Base-by-base conservation (phyloP, 352 stramenopile species). In the Globisporangium sylvaticum region DNA sequence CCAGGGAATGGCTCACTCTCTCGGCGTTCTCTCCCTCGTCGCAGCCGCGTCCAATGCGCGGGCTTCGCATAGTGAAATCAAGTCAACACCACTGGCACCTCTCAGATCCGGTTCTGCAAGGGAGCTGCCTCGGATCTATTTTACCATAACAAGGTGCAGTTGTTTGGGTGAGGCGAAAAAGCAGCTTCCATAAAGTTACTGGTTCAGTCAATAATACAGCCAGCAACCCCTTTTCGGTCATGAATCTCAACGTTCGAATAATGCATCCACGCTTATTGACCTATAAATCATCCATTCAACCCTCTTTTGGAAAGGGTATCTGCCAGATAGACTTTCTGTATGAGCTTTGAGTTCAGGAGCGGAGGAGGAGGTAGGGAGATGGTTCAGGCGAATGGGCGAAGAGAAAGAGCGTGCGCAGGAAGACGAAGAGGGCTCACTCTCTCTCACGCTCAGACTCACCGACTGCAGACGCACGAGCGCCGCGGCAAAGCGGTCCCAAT, bases 21-120 rank as follows among this genome's bases (percentile, higher is more conserved):
- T 61, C 54, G 48, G 5, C 22, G 15, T 27, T 42, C 55, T 61
- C 55, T 61, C 55, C 55, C 55, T 48, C 55, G 31, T 61, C 55
- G 31, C 55, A 61, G 31, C 31, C n/a, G 31, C 55, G 29, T 48
- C 54, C 53, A 42, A 12, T 24, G 42, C 42, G 2, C 2, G 18
- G 29, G 48, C 20, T 22, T 12, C 7, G 4, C 29, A 60, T 46
- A 60, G 18, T 46, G 18, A 58, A 24, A 18, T 24, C 53, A 58
- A 58, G 27, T 39, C 25, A 24, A 44, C 14, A 44, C 4, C 1
- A 42, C 34, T 15, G 20, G 37, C 37, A 8, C 31, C 31, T 8
- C 31, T 37, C 31, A 37, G 31, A 8, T 44, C 12, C 24, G 50
- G 50, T n/a, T 56, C 20, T 44, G 42, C 42, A 24, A n/a, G 6